phyloP scores from a whole-genome alignment of 495 filamentous ascomycete species.

The Tuber calosporum region DNA sequence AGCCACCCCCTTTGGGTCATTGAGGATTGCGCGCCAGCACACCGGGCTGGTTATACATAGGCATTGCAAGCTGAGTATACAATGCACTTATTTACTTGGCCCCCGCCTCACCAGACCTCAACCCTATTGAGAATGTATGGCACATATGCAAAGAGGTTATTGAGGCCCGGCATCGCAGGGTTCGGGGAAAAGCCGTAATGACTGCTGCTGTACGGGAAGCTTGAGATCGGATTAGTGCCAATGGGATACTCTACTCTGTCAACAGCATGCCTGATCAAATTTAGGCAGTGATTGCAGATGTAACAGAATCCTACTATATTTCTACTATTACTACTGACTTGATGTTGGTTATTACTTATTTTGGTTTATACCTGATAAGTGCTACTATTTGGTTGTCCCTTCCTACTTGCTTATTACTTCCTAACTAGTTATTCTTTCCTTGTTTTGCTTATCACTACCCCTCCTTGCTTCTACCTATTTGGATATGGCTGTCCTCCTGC shows the following conservation, averaged over 20 bases:
- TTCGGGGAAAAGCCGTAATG: neutral
- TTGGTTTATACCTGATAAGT: too few relatives aligned
- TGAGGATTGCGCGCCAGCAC: conserved; percentile 9
- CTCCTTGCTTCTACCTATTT: too few relatives aligned
- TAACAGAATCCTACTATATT: too few relatives aligned
- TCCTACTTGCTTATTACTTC: too few relatives aligned
- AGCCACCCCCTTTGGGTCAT: conserved; percentile 15
- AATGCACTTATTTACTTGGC: conserved; percentile 16
- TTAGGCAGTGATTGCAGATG: too few relatives aligned
- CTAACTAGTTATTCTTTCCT: too few relatives aligned
- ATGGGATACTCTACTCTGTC: conserved; percentile 15
- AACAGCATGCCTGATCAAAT: conserved; percentile 22
- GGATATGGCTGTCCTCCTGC: too few relatives aligned
- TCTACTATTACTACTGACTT: too few relatives aligned
- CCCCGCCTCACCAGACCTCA: conserved; percentile 8
- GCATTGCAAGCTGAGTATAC: conserved; percentile 6
- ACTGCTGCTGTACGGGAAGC: conserved; percentile 14
- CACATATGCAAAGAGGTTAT: conserved; percentile 4
- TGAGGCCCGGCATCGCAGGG: neutral
- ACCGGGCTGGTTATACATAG: neutral
- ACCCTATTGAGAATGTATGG: too few relatives aligned
- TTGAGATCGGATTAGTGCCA: conserved; percentile 10
- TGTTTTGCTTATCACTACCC: too few relatives aligned
- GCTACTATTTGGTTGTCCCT: too few relatives aligned
- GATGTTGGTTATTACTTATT: too few relatives aligned